A percentile compares a stretch with the other conserved stretches of the same genome.
phyloP scores from a whole-genome alignment of 805 yeast genomes.

The Ogataea haglerorum region DNA sequence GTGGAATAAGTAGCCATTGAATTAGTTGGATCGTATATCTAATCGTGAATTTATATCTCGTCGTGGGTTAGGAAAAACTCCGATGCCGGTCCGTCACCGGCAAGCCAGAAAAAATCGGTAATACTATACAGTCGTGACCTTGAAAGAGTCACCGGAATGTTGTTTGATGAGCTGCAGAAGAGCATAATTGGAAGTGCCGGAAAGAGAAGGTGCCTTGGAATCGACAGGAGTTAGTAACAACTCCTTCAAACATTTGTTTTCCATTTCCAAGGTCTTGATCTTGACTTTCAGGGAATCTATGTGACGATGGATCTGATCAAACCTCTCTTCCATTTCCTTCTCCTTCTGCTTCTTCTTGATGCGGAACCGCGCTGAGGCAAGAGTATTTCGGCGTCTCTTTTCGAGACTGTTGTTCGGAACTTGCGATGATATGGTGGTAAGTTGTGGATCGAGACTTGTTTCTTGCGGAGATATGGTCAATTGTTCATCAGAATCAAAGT shows the following conservation, averaged over 20 bases:
- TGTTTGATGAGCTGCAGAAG: conserved; percentile 22
- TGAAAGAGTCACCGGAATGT: conserved; percentile 21
- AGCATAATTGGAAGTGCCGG: conserved; percentile 24
- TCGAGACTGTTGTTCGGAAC: conserved; percentile 27
- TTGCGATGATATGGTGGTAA: conserved; percentile 1
- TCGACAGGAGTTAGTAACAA: conserved; percentile 27
- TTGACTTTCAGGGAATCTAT: conserved; percentile 44
- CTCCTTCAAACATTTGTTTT: conserved; percentile 54
- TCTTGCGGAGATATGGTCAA: conserved; percentile 5
- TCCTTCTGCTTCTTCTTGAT: conserved; percentile 59
- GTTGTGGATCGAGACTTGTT: conserved; percentile 2
- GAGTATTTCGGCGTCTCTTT: conserved; percentile 57
- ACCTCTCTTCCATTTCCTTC: conserved; percentile 52
- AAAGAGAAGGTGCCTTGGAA: background rate
- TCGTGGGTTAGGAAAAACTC: background rate
- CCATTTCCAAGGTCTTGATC: conserved; percentile 57
- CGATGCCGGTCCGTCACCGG: conserved; percentile 1
- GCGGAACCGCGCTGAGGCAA: conserved; percentile 64
- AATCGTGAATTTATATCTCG: background rate
- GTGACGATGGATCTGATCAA: conserved; percentile 41
- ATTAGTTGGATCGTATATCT: background rate
- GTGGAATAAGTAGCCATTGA: conserved; percentile 59
- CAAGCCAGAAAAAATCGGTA: background rate
- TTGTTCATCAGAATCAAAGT: conserved; percentile 11
- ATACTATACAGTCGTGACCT: conserved; percentile 21